phyloP scores from a whole-genome alignment of 192 early-diverging fungal genomes.

The Coemansia sp. region DNA sequence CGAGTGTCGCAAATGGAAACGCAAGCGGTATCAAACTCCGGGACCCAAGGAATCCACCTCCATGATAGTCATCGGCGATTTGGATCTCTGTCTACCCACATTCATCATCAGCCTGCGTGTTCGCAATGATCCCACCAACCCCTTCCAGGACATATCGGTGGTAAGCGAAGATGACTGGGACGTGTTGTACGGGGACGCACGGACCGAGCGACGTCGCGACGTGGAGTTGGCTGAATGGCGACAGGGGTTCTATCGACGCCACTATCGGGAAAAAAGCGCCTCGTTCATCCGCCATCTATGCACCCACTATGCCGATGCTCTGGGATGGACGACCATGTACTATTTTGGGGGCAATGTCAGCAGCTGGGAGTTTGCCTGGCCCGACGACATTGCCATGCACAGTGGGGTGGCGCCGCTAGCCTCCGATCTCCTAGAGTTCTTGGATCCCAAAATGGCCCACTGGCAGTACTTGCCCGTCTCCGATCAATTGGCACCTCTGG shows the following conservation, averaged over 20 bases:
- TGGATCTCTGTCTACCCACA: conserved; percentile 6
- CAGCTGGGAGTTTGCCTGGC: conserved; percentile 45
- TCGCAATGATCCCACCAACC: neutral
- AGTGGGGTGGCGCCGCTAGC: conserved; percentile 20
- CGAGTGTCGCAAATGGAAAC: conserved; percentile 4
- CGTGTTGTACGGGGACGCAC: conserved; percentile 21
- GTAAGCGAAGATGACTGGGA: conserved; percentile 29
- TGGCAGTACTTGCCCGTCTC: conserved; percentile 12
- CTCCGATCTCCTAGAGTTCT: conserved; percentile 21
- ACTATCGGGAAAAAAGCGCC: neutral
- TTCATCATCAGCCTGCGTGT: conserved; percentile 1
- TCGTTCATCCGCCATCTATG: conserved; percentile 4
- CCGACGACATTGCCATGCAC: conserved; percentile 13
- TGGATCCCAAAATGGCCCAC: neutral
- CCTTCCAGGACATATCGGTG: conserved; percentile 4
- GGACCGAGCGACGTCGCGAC: conserved; percentile 15
- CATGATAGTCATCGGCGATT: conserved; percentile 13
- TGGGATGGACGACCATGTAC: conserved; percentile 37
- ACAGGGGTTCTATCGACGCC: conserved; percentile 12
- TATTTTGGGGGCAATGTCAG: conserved; percentile 30
- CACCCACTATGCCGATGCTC: conserved; percentile 17
- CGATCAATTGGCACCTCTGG: conserved; percentile 13
- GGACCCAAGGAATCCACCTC: neutral
- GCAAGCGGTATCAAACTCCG: neutral
- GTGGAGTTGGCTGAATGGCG: conserved; percentile 20